phyloP scores from a whole-genome alignment of 306 rosid genomes.

The Begonia fuchsioides region DNA sequence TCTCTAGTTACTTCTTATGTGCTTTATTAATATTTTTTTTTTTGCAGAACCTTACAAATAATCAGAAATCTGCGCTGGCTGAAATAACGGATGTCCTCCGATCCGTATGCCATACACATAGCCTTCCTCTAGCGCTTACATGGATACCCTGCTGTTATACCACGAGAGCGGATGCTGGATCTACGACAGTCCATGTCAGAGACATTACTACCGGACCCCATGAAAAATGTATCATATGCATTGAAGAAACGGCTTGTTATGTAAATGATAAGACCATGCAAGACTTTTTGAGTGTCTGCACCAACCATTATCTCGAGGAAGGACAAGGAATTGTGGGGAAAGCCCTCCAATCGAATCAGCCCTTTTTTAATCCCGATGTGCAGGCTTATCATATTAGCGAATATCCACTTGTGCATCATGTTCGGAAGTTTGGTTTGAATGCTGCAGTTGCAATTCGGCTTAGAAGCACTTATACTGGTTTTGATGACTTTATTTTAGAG shows the following conservation, averaged over 20 bases:
- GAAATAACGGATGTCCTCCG: conserved; percentile 55
- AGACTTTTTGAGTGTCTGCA: conserved; percentile 48
- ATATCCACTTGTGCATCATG: conserved; percentile 66
- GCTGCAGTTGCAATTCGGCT: conserved; percentile 66
- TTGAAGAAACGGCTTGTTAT: conserved; percentile 54
- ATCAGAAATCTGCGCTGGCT: conserved; percentile 36
- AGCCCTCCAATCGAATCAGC: conserved; percentile 57
- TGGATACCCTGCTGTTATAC: conserved; percentile 54
- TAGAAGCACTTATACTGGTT: conserved; percentile 46
- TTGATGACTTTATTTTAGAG: conserved; percentile 58
- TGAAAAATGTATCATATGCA: not conserved
- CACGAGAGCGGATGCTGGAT: conserved; percentile 1
- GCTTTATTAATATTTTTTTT: conserved; percentile 1
- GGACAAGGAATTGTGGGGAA: conserved; percentile 76
- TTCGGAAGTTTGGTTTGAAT: conserved; percentile 47
- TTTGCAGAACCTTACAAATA: conserved; percentile 44
- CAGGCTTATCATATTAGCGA: conserved; percentile 39
- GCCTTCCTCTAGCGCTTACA: conserved; percentile 62
- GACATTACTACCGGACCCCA: too few species aligned
- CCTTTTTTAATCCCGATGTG: conserved; percentile 51
- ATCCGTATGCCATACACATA: conserved; percentile 63
- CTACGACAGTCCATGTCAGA: not conserved
- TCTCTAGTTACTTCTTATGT: too few species aligned
- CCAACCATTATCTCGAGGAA: conserved; percentile 55
- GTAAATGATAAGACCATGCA: conserved; percentile 26